Evolutionary conservation across 129 eudicot genomes (phyloP), one percentile per base, ranked within the genome.

Genomic region (Sambucus nigra): DNA sequence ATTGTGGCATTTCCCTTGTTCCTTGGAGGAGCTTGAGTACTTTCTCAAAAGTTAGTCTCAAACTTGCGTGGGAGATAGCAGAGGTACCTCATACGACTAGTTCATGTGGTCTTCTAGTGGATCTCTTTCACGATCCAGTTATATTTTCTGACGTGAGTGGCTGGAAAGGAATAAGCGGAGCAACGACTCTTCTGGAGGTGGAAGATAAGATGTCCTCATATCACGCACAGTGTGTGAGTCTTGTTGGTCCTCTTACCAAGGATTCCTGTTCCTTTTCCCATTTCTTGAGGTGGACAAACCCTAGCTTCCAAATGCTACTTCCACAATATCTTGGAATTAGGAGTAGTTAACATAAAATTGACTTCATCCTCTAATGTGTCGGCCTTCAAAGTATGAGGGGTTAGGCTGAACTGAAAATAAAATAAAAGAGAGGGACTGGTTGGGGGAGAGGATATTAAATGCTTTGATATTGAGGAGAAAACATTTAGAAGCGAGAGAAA

Each of bases 261-360:
- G 39, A 85, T 82, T 1, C 92, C 85, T 52, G 92, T 82, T 71
- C 92, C 92, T 62, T 82, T 82, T 2, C 92, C 92, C 92, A 77
- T 64, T 50, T 64, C 38, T 32, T 21, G n/a, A n/a, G n/a, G n/a
- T n/a, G n/a, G n/a, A n/a, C n/a, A n/a, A n/a, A n/a, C n/a, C n/a
- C n/a, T n/a, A n/a, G n/a, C n/a, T n/a, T n/a, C n/a, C n/a, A n/a
- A n/a, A n/a, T n/a, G n/a, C n/a, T n/a, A n/a, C n/a, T n/a, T n/a
- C n/a, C n/a, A n/a, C n/a, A n/a, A n/a, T n/a, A n/a, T n/a, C n/a
- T n/a, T n/a, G n/a, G n/a, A n/a, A n/a, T n/a, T n/a, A n/a, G n/a
- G n/a, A n/a, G n/a, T n/a, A n/a, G n/a, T n/a, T n/a, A n/a, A n/a
- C n/a, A n/a, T n/a, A n/a, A n/a, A n/a, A n/a, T n/a, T n/a, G n/a